Conservation (phyloP, 768 basidiomycete genomes). For the Mycena floridula region DNA sequence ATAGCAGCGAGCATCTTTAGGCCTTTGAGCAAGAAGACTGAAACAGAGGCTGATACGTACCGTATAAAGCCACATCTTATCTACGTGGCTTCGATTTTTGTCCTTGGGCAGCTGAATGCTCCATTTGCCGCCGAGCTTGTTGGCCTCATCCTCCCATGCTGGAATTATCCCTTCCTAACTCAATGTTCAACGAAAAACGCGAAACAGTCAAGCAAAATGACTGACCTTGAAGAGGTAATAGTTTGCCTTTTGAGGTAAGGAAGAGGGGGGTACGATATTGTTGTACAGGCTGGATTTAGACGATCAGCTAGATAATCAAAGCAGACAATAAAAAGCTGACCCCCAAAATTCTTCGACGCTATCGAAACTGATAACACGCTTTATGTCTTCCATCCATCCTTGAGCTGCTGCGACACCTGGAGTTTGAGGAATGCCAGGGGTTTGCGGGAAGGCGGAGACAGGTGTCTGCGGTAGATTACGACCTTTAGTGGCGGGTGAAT, state of each 20-base stretch:
- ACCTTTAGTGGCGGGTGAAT: conserved; percentile 87
- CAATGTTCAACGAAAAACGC: conserved; percentile 1
- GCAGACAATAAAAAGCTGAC: conserved; percentile 35
- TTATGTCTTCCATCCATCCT: conserved; percentile 99
- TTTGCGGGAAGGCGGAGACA: conserved; percentile 69
- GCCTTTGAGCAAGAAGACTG: conserved; percentile 4
- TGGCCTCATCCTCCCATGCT: conserved; percentile 96
- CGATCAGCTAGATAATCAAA: neutral
- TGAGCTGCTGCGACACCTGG: conserved; percentile 68
- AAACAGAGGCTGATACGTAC: conserved; percentile 32
- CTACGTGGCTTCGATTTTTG: conserved; percentile 78
- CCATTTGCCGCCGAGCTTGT: conserved; percentile 98
- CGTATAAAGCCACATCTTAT: conserved; percentile 98
- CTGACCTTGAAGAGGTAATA: conserved; percentile 97
- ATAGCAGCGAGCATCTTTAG: conserved; percentile 97
- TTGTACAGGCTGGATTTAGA: conserved; percentile 68
- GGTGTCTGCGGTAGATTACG: conserved; percentile 85
- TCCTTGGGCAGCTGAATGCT: conserved; percentile 95
- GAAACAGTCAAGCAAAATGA: neutral
- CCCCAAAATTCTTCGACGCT: conserved; percentile 99
- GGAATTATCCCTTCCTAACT: conserved; percentile 88
- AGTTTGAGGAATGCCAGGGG: conserved; percentile 59
- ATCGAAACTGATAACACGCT: conserved; percentile 92
- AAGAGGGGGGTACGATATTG: conserved; percentile 94
- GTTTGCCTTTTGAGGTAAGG: conserved; percentile 93